phyloP scores from a whole-genome alignment of 306 rosid species.

The Vigna angularis region DNA sequence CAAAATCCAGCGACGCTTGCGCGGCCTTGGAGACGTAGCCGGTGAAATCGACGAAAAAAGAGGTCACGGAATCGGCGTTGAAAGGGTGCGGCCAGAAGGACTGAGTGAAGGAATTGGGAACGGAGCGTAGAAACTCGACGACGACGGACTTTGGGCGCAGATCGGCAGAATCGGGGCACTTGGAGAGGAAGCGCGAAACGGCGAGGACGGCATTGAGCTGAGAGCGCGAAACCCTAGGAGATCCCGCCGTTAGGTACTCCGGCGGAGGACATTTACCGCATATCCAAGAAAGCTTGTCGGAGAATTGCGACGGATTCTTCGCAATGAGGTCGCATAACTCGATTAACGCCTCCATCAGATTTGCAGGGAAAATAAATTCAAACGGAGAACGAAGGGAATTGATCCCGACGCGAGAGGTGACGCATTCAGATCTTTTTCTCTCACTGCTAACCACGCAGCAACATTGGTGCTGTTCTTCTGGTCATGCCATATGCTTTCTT shows the following conservation, averaged over 20 bases:
- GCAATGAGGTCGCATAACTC: constrained; percentile 96
- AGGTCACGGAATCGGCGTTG: constrained; percentile 60
- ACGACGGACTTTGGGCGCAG: constrained; percentile 75
- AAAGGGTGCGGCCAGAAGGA: constrained; percentile 90
- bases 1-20: constrained; percentile 70
- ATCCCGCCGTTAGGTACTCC: constrained; percentile 70
- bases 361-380: constrained; percentile 31
- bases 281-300: constrained; percentile 87
- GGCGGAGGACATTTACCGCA: constrained; percentile 83
- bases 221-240: constrained; percentile 81
- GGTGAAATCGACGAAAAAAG: constrained; percentile 70
- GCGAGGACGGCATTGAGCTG: constrained; percentile 96
- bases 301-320: constrained; percentile 70
- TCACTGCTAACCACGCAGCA: constrained; percentile 40
- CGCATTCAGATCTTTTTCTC: constrained; percentile 30
- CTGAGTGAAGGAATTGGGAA: constrained; percentile 70
- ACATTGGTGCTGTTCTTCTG: constrained; percentile 41
- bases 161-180: constrained; percentile 70
- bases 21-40: constrained; percentile 66
- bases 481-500: constrained; percentile 25
- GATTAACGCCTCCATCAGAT: constrained; percentile 82
- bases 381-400: not conserved
- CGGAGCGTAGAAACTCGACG: constrained; percentile 73
- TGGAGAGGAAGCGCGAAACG: constrained; percentile 81
- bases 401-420: constrained; percentile 7